Base-by-base conservation (phyloP, 148 eudicot species). In the Euryodendron excelsum region DNA sequence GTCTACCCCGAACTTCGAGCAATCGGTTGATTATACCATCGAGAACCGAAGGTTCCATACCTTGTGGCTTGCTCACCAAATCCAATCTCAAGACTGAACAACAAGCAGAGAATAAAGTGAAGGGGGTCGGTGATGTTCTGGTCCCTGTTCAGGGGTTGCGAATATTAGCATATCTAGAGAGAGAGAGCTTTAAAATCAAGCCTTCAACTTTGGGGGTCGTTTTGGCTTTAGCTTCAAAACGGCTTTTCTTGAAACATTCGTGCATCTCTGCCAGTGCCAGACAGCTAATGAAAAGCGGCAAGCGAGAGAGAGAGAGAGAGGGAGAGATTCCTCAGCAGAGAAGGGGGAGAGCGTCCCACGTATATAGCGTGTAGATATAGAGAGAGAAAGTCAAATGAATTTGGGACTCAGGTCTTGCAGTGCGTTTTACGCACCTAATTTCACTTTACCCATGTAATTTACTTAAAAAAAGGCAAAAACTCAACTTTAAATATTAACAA, bases 1-100 rank as follows among this genome's bases (percentile, higher is more conserved):
- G 90, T 62, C 84, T 83, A 41, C 85, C 85, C 70, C 81, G 83
- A 12, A 91, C 91, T 76, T 91, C 90, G 44, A 93, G 86, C 72
- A 93, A 84, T 37, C 94, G 87, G 68, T 82, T 77, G 74, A 91
- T 93, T 61, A 93, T 82, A 75, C 78, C 92, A 82, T 91, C 96
- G 52, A 91, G 87, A 34, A 83, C 83, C 66, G 62, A 33, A 74
- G 80, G 80, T 21, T 91, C 92, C 96, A 93, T 93, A 30, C 33
- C 55, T n/a, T 13, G 10, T n/a, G 10, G 41, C 21, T 34, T 34
- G 7, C 8, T 27, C 12, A 25, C 52, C 44, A 69, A 73, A 30
- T 25, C 25, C 55, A 45, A 69, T 44, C 4, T 47, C 73, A 69
- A 27, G n/a, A 69, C 11, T 47, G 36, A 75, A 18, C 12, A 60